Percentiles rank a stretch among this genome's conserved stretches.
These are phyloP conservation scores for Anthoceros angustus DNA, from an alignment of 225 moss, liverwort and hornwort genomes.

Conservation along the genomic window DNA sequence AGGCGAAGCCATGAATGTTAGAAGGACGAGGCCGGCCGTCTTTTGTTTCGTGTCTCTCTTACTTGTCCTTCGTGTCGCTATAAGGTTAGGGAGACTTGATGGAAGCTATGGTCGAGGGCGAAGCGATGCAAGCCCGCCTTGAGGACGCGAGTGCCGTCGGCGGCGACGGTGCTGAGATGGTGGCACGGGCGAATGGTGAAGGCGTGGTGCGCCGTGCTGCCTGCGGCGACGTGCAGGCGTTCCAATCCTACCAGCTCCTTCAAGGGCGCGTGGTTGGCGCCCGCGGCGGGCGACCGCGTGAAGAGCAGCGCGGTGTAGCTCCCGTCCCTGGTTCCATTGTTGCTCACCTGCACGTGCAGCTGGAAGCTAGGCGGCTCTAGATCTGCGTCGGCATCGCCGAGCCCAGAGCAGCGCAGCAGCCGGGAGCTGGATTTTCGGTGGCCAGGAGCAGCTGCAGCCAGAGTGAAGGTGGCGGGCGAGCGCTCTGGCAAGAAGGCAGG, in stretches of 20 bases:
- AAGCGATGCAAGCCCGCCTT: conserved; percentile 24
- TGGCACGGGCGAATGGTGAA: conserved; percentile 36
- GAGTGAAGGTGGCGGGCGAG: conserved; percentile 5
- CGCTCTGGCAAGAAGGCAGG: conserved; percentile 22
- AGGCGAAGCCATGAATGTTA: too few species aligned
- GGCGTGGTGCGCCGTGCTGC: conserved; percentile 8
- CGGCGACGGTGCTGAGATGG: conserved; percentile 34
- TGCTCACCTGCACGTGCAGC: conserved; percentile 40
- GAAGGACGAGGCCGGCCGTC: too few species aligned
- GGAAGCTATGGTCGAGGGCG: too few species aligned
- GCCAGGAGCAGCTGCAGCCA: conserved; percentile 15
- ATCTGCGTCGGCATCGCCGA: conserved; percentile 7
- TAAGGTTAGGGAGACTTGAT: too few species aligned
- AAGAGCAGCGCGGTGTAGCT: conserved; percentile 40
- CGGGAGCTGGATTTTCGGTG: conserved; percentile 5
- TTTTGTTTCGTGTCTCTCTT: too few species aligned
- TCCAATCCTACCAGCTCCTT: conserved; percentile 37
- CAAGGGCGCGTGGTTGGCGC: conserved; percentile 23
- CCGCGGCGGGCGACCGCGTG: conserved; percentile 27
- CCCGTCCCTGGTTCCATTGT: conserved; percentile 33
- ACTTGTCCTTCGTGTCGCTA: too few species aligned
- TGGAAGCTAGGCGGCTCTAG: conserved; percentile 17
- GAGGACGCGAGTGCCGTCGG: conserved; percentile 28
- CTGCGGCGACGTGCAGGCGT: conserved; percentile 32
- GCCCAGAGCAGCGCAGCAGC: conserved; percentile 7